A percentile compares a stretch with the other conserved stretches of the same genome.
Conservation (phyloP, 1,284 basidiomycete species). For the Naganishia albida region DNA sequence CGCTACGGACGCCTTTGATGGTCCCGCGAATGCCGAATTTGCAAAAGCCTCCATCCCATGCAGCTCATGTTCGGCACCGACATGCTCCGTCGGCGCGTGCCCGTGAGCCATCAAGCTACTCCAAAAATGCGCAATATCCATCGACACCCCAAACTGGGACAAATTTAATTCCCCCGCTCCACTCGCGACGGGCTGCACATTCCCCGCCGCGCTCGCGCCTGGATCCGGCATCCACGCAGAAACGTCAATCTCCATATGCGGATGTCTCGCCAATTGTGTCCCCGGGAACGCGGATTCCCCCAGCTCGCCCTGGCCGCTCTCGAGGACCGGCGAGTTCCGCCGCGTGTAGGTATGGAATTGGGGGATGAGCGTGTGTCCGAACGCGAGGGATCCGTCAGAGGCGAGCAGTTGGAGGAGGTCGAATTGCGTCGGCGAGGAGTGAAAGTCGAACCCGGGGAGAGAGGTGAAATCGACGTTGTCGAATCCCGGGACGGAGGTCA, state of each 20-base stretch:
- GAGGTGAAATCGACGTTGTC: constrained; percentile 23
- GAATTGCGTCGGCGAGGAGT: constrained; percentile 20
- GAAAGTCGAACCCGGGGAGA: constrained; percentile 15
- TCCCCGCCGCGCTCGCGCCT: background rate
- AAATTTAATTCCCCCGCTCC: background rate
- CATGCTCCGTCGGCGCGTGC: background rate
- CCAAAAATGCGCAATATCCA: constrained; percentile 25
- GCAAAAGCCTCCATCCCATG: background rate
- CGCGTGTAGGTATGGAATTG: constrained; percentile 27
- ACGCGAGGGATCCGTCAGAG: constrained; percentile 26
- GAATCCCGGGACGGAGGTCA: constrained; percentile 1
- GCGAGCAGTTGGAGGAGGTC: constrained; percentile 31
- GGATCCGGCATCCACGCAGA: constrained; percentile 7
- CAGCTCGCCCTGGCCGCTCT: constrained; percentile 1
- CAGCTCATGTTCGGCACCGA: background rate
- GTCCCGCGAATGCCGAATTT: background rate
- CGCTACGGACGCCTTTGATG: background rate
- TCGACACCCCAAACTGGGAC: constrained; percentile 16
- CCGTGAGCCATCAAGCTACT: constrained; percentile 20
- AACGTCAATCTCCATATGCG: constrained; percentile 27
- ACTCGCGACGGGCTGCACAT: background rate
- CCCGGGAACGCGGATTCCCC: constrained; percentile 26
- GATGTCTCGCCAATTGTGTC: constrained; percentile 11
- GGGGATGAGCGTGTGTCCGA: constrained; percentile 30
- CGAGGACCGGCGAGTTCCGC: constrained; percentile 17